Evolutionary conservation across 352 stramenopile genomes (phyloP), one percentile per base, ranked within the genome.

Genomic region (Globisporangium camurandrum): DNA sequence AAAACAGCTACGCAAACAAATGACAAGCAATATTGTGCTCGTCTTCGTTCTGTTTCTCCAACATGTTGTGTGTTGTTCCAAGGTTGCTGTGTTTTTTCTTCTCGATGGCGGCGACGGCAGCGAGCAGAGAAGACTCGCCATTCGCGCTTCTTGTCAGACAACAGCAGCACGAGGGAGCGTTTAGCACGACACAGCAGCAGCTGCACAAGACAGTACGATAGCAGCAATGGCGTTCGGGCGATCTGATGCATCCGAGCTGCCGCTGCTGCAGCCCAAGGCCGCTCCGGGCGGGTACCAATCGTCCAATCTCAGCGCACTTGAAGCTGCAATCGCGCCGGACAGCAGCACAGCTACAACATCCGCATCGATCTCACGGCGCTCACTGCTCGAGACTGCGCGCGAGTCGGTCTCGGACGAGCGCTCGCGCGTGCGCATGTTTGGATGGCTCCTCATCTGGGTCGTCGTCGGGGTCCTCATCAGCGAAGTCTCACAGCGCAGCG

Each of bases 381-480:
- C 51, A 26, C 10, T 52, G 26, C 22, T 51, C n/a, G 17, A 33
- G 17, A 47, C 49, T 20, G 33, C 44, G 49, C 55, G 49, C 27
- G 48, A 52, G n/a, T 58, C 45, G 17, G 49, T 78, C 40, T 64
- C 56, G 30, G 38, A 55, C 12, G 64, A 76, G 50, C 67, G 67
- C 42, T 76, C 62, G 53, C 64, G 57, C 47, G 16, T 70, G 40
- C 57, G 55, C 44, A 62, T 67, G 44, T 46, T 79, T 36, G 62
- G 62, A 7, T 72, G 73, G 23, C 56, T 80, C 28, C 33, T 81
- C 33, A 74, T 57, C 26, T 86, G 66, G 66, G 59, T 86, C 39
- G 69, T 70, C 2, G 36, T 84, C 43, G 76, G 76, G 19, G 62
- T 67, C 54, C 59, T 71, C 30, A 51, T 78, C 42, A 85, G 60